Evolutionary conservation across 768 basidiomycete species (phyloP).

Genomic region (Tricholoma bakamatsutake): DNA sequence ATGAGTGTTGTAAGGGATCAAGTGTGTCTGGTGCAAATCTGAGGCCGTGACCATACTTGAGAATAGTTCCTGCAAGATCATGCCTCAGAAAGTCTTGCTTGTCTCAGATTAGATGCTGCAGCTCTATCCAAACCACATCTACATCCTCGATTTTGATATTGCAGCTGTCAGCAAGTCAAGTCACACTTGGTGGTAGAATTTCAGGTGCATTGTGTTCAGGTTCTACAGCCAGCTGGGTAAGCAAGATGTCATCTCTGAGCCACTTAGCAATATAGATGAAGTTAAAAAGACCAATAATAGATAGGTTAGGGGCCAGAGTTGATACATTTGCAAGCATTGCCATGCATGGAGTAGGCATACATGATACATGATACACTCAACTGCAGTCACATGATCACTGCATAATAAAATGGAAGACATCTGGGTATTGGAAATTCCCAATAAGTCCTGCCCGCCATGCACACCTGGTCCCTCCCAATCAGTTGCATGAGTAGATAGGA

Average conservation of each 20-base stretch:
- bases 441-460: too few species aligned
- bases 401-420: too few species aligned
- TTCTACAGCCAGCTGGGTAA: too few species aligned
- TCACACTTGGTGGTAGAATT: too few species aligned
- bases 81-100: neutral
- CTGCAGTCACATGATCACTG: too few species aligned
- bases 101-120: neutral
- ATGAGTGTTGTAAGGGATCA: neutral
- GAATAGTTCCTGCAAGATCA: neutral
- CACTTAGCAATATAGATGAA: neutral
- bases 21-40: neutral
- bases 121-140: neutral
- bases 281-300: too few species aligned
- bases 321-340: neutral
- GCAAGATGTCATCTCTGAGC: neutral
- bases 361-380: too few species aligned
- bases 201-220: too few species aligned
- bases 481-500: too few species aligned
- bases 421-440: too few species aligned
- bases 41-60: neutral
- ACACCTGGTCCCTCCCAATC: too few species aligned
- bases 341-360: too few species aligned
- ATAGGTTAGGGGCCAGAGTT: neutral
- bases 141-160: neutral
- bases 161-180: neutral